Percentiles rank a stretch among this genome's conserved stretches.
Conservation (phyloP, 257 asterid species). For the Fraxinus anomala region DNA sequence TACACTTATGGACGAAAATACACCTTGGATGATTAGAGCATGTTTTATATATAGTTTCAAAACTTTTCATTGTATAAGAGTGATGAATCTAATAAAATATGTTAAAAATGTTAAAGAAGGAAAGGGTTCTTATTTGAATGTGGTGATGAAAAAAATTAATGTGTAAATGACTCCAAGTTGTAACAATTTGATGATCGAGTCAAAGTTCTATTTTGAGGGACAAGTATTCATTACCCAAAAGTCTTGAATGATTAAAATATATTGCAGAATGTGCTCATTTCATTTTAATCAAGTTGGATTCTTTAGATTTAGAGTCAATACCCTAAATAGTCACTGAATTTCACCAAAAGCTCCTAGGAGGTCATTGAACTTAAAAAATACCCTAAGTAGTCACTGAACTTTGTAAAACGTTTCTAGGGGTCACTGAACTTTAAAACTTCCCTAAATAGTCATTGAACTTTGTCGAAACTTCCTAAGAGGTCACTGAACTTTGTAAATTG, state of each 20-base stretch:
- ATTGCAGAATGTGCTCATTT: neutral
- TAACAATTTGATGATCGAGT: neutral
- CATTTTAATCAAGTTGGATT: neutral
- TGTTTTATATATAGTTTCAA: neutral
- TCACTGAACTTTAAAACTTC: no score
- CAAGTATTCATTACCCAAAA: neutral
- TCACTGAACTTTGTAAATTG: no score
- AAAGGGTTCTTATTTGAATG: neutral
- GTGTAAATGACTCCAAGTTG: neutral
- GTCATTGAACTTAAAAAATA: no score
- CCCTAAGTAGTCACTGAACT: no score
- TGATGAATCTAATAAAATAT: neutral
- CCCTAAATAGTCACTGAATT: no score
- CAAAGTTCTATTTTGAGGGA: neutral
- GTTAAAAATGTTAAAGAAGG: neutral
- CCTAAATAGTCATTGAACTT: no score
- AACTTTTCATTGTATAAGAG: neutral
- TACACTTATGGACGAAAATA: neutral
- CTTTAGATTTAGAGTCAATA: neutral
- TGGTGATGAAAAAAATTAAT: neutral
- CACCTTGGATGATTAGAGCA: neutral
- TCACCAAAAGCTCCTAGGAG: no score
- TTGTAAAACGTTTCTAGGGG: no score
- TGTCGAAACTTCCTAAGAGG: no score
- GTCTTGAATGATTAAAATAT: neutral